Conservation (phyloP, 768 basidiomycete species). For the Xerocomus potaroensis region DNA sequence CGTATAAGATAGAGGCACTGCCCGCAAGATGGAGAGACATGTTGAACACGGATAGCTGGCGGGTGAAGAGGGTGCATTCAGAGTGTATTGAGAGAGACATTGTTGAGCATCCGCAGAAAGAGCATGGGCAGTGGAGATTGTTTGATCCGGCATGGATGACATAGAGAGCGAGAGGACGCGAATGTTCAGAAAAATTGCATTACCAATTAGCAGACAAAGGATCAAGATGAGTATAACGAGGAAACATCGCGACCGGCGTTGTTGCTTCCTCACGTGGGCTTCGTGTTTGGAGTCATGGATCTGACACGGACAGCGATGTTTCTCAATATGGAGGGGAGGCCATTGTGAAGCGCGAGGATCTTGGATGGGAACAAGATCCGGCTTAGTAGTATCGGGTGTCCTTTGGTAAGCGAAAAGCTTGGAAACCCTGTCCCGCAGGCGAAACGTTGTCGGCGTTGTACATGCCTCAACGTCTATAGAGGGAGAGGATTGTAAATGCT, state of each 20-base stretch:
- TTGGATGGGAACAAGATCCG: conserved; percentile 24
- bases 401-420: conserved; percentile 36
- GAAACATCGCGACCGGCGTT: conserved; percentile 29
- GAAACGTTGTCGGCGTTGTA: conserved; percentile 14
- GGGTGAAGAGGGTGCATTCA: conserved; percentile 43
- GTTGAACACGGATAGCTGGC: conserved; percentile 43
- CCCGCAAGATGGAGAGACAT: conserved; percentile 39
- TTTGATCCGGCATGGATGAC: conserved; percentile 14
- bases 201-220: conserved; percentile 41
- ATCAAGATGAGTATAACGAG: conserved; percentile 35
- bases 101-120: conserved; percentile 40
- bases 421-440: conserved; percentile 32
- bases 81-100: conserved; percentile 42
- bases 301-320: conserved; percentile 26
- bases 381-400: conserved; percentile 22
- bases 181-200: conserved; percentile 36
- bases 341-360: conserved; percentile 28
- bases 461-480: conserved; percentile 27
- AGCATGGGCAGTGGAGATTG: conserved; percentile 21
- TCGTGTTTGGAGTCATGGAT: conserved; percentile 17
- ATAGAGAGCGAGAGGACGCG: conserved; percentile 27
- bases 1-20: conserved; percentile 34
- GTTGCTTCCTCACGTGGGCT: conserved; percentile 24
- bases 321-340: conserved; percentile 39
- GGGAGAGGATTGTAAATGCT: background rate